Percentiles rank a stretch among this genome's conserved stretches.
These are phyloP conservation scores for Penicillium polonicum DNA, from an alignment of 2,329 filamentous ascomycete genomes.

Conservation along the genomic window DNA sequence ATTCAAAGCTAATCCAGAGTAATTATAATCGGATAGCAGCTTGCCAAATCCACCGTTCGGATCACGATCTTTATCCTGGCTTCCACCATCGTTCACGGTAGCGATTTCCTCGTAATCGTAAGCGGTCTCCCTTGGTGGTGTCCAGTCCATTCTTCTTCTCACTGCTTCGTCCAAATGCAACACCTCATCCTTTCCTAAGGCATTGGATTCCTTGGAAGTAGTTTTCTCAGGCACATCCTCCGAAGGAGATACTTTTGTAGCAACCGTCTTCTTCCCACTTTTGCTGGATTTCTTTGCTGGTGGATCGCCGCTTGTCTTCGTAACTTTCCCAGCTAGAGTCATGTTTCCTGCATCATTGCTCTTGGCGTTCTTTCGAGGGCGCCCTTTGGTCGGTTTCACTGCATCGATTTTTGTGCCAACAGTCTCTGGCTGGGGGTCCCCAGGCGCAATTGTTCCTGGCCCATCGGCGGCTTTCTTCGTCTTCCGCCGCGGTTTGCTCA, in stretches of 20 bases:
- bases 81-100: slow-evolving; percentile 15
- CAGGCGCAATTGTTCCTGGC: neutral
- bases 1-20: slow-evolving; percentile 25
- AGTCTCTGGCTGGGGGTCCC: neutral
- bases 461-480: slow-evolving; percentile 16
- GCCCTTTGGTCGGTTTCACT: slow-evolving; percentile 26
- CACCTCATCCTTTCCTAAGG: slow-evolving; percentile 21
- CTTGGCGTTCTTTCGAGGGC: slow-evolving; percentile 25
- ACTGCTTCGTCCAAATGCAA: slow-evolving; percentile 49
- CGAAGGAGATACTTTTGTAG: neutral
- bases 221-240: neutral
- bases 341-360: slow-evolving; percentile 31
- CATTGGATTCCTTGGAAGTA: slow-evolving; percentile 12
- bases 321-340: slow-evolving; percentile 38
- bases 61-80: neutral
- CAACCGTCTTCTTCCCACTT: slow-evolving; percentile 11
- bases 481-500: slow-evolving; percentile 17
- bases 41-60: slow-evolving; percentile 30
- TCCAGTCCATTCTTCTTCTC: slow-evolving; percentile 64
- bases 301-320: slow-evolving; percentile 29
- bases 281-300: slow-evolving; percentile 16
- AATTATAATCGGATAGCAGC: slow-evolving; percentile 45
- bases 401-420: slow-evolving; percentile 15
- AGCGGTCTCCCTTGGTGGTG: slow-evolving; percentile 55
- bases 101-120: slow-evolving; percentile 20